phyloP scores from a whole-genome alignment of 768 basidiomycete species.

The Russula vinacea region DNA sequence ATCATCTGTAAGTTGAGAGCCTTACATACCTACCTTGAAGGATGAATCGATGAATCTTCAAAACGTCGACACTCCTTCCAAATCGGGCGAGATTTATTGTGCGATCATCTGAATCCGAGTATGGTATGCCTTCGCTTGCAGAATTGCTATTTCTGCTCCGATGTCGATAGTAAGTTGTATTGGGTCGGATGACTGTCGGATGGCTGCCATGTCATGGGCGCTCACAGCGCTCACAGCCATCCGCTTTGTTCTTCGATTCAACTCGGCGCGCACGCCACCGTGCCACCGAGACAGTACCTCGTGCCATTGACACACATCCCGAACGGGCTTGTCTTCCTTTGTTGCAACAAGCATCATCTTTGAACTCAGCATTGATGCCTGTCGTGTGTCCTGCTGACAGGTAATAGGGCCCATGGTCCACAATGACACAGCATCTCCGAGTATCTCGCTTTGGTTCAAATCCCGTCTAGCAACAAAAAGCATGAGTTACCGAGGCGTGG shows the following conservation, averaged over 20 bases:
- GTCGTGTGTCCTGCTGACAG: constrained; percentile 15
- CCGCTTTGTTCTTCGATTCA: constrained; percentile 19
- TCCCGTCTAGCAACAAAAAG: constrained; percentile 12
- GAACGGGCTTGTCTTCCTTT: constrained; percentile 12
- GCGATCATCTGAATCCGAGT: background rate
- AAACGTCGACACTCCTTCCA: constrained; percentile 7
- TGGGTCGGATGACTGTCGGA: background rate
- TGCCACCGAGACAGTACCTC: background rate
- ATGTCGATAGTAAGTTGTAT: constrained; percentile 9
- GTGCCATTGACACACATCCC: constrained; percentile 6
- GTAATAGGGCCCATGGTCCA: background rate
- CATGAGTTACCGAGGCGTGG: constrained; percentile 11
- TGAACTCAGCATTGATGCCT: constrained; percentile 14
- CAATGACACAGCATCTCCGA: constrained; percentile 13
- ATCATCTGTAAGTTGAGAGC: constrained; percentile 5
- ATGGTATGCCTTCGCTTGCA: background rate
- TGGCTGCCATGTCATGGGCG: background rate
- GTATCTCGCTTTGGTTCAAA: constrained; percentile 18
- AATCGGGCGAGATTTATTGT: constrained; percentile 12
- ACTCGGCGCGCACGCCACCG: background rate
- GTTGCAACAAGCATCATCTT: constrained; percentile 13
- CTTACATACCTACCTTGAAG: constrained; percentile 1
- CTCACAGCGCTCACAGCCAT: background rate
- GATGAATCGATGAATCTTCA: background rate
- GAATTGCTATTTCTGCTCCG: constrained; percentile 19